Evolutionary conservation across 768 basidiomycete genomes (phyloP), one percentile per base, ranked within the genome.

Genomic region (Ramaria sp.): DNA sequence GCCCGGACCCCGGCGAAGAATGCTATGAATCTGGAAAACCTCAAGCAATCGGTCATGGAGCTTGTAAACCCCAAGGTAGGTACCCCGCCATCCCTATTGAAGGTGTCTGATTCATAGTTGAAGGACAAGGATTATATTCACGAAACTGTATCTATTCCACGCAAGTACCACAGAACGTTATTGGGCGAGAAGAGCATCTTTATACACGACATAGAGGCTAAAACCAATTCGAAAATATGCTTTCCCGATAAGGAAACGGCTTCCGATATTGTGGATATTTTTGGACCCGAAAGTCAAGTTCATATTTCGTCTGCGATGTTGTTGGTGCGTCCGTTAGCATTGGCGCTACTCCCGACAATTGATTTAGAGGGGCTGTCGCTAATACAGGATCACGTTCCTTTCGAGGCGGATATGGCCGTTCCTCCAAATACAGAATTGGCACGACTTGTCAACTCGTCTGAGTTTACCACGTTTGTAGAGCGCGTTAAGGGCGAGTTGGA

Each of bases 1-100:
- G 95, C 94, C n/a, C 80, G 95, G 51, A 99, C 95, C 1, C 95
- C 95, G 7, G 91, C 92, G 37, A 99, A 99, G 78, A 99, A 99
- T 65, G 88, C 91, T 22, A 85, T 86, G 66, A 94, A 94, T 69
- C 71, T 99, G 65, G 93, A 97, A 63, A 89, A 94, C 67, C 73
- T 99, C 64, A 97, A 94, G 74, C 86, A 88, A 68, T 87, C 89
- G 51, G 91, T 99, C 53, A 95, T 98, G 94, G 94, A 97, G 71
- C 76, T 96, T 64, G 94, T 99, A 34, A 91, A 88, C 68, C 91
- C 92, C 30, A 97, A 97, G 83, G 92, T 91, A 5, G 45, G 33
- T 15, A 51, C 45, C 41, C 47, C 1, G 45, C 33, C 24, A 59
- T 5, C 20, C 60, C 33, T 27, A 57, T 49, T 10, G 24, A 53